Evolutionary conservation across 2,329 filamentous ascomycete species (phyloP).

Genomic region (Capronia americana): DNA sequence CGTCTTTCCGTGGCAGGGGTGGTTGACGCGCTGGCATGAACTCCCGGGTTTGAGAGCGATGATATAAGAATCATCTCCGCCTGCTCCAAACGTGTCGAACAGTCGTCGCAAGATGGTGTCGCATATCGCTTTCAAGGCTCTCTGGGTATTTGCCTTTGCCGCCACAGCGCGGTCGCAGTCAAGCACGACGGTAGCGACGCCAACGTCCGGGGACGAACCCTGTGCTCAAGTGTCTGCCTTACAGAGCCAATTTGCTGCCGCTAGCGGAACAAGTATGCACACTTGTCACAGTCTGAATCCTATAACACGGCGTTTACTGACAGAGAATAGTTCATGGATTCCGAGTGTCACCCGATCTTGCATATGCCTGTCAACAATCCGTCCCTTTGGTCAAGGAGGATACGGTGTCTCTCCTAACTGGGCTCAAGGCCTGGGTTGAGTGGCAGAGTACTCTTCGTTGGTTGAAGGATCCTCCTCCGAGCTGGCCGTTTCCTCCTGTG

Average conservation of each 20-base stretch:
- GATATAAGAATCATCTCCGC: not conserved
- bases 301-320: not conserved
- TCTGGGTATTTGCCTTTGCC: constrained; percentile 4
- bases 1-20: not conserved
- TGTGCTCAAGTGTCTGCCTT: constrained; percentile 12
- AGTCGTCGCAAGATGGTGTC: not conserved
- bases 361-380: constrained; percentile 21
- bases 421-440: constrained; percentile 40
- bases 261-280: constrained; percentile 1
- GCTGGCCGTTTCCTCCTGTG: constrained; percentile 56
- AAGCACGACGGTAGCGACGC: not conserved
- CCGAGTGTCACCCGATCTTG: constrained; percentile 9
- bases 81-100: not conserved
- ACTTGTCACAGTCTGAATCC: not conserved
- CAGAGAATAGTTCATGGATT: not conserved
- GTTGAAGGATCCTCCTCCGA: constrained; percentile 59
- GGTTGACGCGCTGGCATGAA: not conserved
- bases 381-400: constrained; percentile 22
- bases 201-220: constrained; percentile 1
- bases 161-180: constrained; percentile 7
- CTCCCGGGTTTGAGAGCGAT: not conserved
- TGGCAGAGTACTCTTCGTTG: constrained; percentile 58
- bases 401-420: constrained; percentile 17
- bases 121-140: not conserved
- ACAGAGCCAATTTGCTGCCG: constrained; percentile 7